Evolutionary conservation across 1,139 yeast genomes (phyloP).

Genomic region (Diutina ranongensis): DNA sequence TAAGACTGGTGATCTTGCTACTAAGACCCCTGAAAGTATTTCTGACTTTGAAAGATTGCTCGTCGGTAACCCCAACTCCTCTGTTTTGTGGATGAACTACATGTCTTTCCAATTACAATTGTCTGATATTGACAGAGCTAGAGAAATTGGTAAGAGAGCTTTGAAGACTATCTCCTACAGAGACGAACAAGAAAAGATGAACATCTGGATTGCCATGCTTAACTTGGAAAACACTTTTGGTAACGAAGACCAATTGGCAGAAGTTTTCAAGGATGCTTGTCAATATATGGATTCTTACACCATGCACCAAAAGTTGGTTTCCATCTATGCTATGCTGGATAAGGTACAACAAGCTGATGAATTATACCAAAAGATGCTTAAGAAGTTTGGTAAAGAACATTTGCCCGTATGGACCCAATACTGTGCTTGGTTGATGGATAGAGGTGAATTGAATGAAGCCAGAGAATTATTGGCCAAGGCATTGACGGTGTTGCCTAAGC

Average conservation of each 20-base stretch:
- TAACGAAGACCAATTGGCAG: slow-evolving; percentile 68
- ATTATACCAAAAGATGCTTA: slow-evolving; percentile 53
- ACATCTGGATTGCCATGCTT: slow-evolving; percentile 90
- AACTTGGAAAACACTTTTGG: slow-evolving; percentile 95
- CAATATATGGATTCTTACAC: slow-evolving; percentile 84
- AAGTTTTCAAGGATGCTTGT: slow-evolving; percentile 68
- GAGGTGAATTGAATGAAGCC: slow-evolving; percentile 45
- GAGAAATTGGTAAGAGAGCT: slow-evolving; percentile 89
- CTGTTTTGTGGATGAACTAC: slow-evolving; percentile 93
- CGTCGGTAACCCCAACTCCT: slow-evolving; percentile 87
- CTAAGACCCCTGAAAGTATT: slow-evolving; percentile 84
- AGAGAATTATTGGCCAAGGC: slow-evolving; percentile 66
- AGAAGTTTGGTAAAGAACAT: slow-evolving; percentile 63
- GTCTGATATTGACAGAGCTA: slow-evolving; percentile 87
- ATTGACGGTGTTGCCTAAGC: slow-evolving; percentile 58
- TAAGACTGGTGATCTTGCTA: slow-evolving; percentile 70
- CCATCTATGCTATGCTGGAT: slow-evolving; percentile 65
- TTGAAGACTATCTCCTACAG: slow-evolving; percentile 81
- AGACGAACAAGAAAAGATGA: slow-evolving; percentile 87
- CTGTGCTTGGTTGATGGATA: slow-evolving; percentile 65
- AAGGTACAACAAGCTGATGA: slow-evolving; percentile 60
- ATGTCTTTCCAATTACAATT: slow-evolving; percentile 96
- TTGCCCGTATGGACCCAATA: slow-evolving; percentile 68
- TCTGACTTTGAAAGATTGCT: slow-evolving; percentile 85
- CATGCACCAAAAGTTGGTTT: slow-evolving; percentile 70